phyloP scores from a whole-genome alignment of 108 stramenopile species.

The Cyclotella atomus region DNA sequence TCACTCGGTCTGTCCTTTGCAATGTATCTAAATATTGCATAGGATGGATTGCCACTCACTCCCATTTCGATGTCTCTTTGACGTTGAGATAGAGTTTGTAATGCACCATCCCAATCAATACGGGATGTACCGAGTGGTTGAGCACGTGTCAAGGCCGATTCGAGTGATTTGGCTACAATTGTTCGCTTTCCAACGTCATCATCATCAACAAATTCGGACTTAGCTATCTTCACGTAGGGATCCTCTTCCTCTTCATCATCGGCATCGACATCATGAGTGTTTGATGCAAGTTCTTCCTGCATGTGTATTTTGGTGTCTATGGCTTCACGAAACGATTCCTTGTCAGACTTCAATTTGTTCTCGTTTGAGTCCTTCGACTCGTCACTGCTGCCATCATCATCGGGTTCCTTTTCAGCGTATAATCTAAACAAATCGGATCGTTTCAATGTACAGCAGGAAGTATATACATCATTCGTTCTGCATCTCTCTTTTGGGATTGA shows the following conservation, averaged over 20 bases:
- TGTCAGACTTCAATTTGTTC: constrained; percentile 31
- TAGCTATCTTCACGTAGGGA: constrained; percentile 53
- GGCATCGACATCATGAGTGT: constrained; percentile 47
- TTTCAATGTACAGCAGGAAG: no score
- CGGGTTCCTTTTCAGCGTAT: not conserved
- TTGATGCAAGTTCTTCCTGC: constrained; percentile 15
- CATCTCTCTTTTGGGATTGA: no score
- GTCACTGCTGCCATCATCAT: constrained; percentile 9
- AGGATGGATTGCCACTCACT: constrained; percentile 61
- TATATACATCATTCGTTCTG: no score
- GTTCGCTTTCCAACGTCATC: not conserved
- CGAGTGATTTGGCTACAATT: constrained; percentile 10
- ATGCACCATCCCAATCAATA: constrained; percentile 82
- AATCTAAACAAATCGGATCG: not conserved
- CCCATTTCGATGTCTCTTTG: constrained; percentile 76
- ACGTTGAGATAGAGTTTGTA: constrained; percentile 64
- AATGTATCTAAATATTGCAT: constrained; percentile 77
- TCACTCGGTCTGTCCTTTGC: constrained; percentile 73
- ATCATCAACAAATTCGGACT: constrained; percentile 58
- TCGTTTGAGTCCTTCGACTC: constrained; percentile 8
- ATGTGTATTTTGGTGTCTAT: not conserved
- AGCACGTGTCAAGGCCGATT: constrained; percentile 29
- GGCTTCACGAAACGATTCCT: constrained; percentile 25
- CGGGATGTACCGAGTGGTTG: constrained; percentile 30
- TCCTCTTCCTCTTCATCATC: constrained; percentile 69